Conservation (phyloP, 306 rosid genomes). For the Dryas alaskensis region DNA sequence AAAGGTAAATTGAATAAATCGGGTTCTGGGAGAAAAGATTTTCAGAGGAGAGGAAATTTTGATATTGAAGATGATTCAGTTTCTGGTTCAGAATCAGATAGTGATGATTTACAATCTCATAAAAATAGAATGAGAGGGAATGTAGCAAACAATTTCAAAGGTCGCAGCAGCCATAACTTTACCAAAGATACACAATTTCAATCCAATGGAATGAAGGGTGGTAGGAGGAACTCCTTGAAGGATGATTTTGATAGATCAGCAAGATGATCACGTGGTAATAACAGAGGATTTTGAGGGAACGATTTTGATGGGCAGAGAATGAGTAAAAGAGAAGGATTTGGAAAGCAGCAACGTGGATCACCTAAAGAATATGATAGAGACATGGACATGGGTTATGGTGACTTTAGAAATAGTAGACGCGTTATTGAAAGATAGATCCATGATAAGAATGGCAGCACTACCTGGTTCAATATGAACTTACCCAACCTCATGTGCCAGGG, state of each 20-base stretch:
- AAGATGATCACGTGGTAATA: conserved; percentile 31
- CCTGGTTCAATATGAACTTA: no score
- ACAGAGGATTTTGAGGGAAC: conserved; percentile 37
- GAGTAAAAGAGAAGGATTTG: conserved; percentile 37
- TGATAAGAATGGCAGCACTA: not conserved
- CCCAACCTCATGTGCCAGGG: no score
- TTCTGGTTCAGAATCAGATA: conserved; percentile 37
- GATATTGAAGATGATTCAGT: conserved; percentile 15
- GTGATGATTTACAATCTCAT: conserved; percentile 15
- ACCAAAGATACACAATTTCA: conserved; percentile 29
- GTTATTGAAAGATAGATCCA: conserved; percentile 71
- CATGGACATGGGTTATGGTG: conserved; percentile 38
- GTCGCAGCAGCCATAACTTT: conserved; percentile 22
- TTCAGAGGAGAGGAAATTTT: conserved; percentile 28
- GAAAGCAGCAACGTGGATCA: conserved; percentile 32
- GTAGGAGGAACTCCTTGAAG: conserved; percentile 36
- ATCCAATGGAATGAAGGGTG: conserved; percentile 35
- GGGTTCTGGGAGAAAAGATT: conserved; percentile 40
- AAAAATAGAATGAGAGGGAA: conserved; percentile 22
- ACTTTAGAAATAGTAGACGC: conserved; percentile 66
- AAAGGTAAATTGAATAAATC: conserved; percentile 33
- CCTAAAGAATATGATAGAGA: conserved; percentile 31
- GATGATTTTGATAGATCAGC: conserved; percentile 49
- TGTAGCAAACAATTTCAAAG: conserved; percentile 10
- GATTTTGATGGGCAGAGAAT: conserved; percentile 30